Conservation (phyloP, 2,329 filamentous ascomycete species). For the Sporothrix sp. region DNA sequence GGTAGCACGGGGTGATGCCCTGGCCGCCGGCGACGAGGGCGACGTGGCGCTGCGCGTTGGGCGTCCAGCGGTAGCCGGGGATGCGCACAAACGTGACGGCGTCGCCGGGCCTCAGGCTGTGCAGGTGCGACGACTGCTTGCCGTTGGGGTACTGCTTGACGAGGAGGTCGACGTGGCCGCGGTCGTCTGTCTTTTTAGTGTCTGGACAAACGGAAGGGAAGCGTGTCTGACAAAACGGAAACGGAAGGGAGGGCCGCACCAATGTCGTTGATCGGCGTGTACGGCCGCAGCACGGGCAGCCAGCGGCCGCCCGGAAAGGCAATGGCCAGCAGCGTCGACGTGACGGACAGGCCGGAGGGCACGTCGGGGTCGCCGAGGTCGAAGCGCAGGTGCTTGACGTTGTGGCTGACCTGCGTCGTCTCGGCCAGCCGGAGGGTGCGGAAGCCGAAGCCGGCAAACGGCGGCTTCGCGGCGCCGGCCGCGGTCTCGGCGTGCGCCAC, state of each 20-base stretch:
- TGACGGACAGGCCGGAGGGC: conserved; percentile 39
- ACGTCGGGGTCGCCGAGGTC: conserved; percentile 38
- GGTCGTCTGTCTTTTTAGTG: conserved; percentile 34
- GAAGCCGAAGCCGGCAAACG: conserved; percentile 27
- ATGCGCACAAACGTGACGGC: conserved; percentile 49
- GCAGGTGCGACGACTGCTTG: conserved; percentile 55
- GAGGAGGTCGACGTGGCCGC: conserved; percentile 52
- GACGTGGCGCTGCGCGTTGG: conserved; percentile 41
- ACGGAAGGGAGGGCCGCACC: conserved; percentile 25
- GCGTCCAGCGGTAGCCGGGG: conserved; percentile 43
- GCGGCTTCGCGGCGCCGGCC: conserved; percentile 12
- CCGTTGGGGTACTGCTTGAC: conserved; percentile 61
- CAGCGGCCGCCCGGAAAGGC: conserved; percentile 47
- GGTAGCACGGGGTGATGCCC: conserved; percentile 62
- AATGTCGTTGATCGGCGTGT: conserved; percentile 51
- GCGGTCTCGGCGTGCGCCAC: conserved; percentile 13
- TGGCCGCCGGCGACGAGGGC: conserved; percentile 61
- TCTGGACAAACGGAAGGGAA: background rate
- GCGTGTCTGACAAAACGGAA: background rate
- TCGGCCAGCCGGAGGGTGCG: conserved; percentile 41
- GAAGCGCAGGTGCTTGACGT: conserved; percentile 49
- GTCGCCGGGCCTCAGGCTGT: conserved; percentile 53
- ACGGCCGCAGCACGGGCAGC: conserved; percentile 53
- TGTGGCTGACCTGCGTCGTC: conserved; percentile 44
- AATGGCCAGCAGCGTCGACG: conserved; percentile 49